Evolutionary conservation across 805 yeast species (phyloP).

Genomic region (Candida khao-thaluensis): DNA sequence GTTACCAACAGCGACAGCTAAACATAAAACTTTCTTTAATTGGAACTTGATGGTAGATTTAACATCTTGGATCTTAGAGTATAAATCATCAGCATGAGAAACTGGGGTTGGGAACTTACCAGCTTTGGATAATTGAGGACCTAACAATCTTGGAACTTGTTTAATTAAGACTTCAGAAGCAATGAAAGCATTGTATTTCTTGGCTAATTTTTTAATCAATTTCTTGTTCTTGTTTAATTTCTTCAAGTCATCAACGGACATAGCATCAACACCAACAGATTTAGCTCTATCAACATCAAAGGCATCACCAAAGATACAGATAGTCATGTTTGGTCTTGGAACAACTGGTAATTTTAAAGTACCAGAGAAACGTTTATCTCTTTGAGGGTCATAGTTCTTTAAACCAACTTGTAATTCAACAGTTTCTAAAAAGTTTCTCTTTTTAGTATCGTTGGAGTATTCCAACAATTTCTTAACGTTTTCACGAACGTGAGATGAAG

Average conservation of each 20-base stretch:
- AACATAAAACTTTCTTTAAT: constrained; percentile 98
- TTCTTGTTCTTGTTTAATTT: constrained; percentile 99
- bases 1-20: constrained; percentile 99
- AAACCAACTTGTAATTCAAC: constrained; percentile 99
- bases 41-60: constrained; percentile 99
- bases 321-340: constrained; percentile 99
- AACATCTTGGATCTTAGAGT: constrained; percentile 93
- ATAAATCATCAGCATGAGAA: constrained; percentile 97
- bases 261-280: constrained; percentile 98
- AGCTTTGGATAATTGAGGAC: constrained; percentile 99
- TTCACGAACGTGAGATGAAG: constrained; percentile 92
- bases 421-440: constrained; percentile 99
- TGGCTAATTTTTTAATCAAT: constrained; percentile 98
- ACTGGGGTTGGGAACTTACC: constrained; percentile 99
- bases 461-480: constrained; percentile 90
- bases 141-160: constrained; percentile 99
- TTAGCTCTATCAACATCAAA: constrained; percentile 99
- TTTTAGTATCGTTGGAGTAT: constrained; percentile 91
- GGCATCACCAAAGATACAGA: constrained; percentile 99
- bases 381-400: constrained; percentile 99
- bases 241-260: constrained; percentile 99
- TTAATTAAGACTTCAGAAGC: constrained; percentile 99
- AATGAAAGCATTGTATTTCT: constrained; percentile 99
- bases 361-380: constrained; percentile 99
- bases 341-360: constrained; percentile 96